These are phyloP conservation scores for Gonium pectorale DNA, from an alignment of 139 green algal species.

Conservation along the genomic window DNA sequence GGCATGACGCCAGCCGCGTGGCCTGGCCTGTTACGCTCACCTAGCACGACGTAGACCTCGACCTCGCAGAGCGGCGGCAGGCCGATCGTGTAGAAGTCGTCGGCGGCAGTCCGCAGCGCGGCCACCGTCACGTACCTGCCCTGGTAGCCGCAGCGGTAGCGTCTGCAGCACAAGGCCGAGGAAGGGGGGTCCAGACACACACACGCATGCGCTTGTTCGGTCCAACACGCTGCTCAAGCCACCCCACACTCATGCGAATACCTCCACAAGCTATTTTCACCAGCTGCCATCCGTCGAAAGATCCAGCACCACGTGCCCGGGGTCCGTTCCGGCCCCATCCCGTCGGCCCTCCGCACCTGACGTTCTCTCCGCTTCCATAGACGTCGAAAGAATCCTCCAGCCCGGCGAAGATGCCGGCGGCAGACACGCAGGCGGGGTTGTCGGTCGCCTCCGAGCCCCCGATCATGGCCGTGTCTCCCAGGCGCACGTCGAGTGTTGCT, in stretches of 20 bases:
- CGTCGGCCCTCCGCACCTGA: background rate
- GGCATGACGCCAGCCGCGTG: too few species aligned
- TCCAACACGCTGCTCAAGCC: too few species aligned
- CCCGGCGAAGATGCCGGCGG: background rate
- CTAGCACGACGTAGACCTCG: background rate
- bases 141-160: background rate
- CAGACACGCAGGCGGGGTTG: background rate
- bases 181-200: too few species aligned
- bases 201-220: too few species aligned
- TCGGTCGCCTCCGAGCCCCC: background rate
- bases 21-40: too few species aligned
- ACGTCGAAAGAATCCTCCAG: slow-evolving; percentile 1
- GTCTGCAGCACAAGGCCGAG: too few species aligned
- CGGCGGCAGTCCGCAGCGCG: background rate
- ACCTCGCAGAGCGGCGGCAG: slow-evolving; percentile 36
- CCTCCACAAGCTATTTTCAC: too few species aligned
- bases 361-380: background rate
- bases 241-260: too few species aligned
- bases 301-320: too few species aligned
- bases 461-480: background rate
- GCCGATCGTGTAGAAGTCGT: background rate
- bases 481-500: background rate
- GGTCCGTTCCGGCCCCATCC: background rate
- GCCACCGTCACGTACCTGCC: background rate
- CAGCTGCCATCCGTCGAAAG: too few species aligned